A percentile compares a stretch with the other conserved stretches of the same genome.
Conservation (phyloP, 257 asterid genomes). For the Gentiana straminea region DNA sequence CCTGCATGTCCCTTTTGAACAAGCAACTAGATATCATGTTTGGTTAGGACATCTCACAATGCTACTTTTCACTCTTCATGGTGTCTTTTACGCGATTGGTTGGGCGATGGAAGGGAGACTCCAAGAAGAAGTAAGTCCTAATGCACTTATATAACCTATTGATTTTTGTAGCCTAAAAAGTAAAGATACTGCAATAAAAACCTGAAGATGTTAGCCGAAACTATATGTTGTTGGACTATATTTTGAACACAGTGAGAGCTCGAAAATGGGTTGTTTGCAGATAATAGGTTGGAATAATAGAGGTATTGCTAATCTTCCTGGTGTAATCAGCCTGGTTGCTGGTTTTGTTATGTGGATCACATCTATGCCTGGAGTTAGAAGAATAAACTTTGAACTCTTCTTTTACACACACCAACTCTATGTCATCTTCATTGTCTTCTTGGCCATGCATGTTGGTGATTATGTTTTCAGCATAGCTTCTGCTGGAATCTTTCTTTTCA, state of each 20-base stretch:
- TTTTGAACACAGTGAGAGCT: neutral
- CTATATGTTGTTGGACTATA: too few species aligned
- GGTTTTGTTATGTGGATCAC: slow-evolving; percentile 78
- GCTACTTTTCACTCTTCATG: slow-evolving; percentile 70
- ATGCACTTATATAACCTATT: neutral
- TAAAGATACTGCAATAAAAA: too few species aligned
- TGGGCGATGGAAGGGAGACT: slow-evolving; percentile 57
- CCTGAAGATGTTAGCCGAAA: too few species aligned
- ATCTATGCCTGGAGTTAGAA: slow-evolving; percentile 63
- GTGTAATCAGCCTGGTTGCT: slow-evolving; percentile 55
- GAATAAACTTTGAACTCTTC: slow-evolving; percentile 53
- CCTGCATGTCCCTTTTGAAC: slow-evolving; percentile 78
- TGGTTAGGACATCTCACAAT: slow-evolving; percentile 94
- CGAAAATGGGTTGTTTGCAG: slow-evolving; percentile 26
- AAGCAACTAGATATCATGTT: slow-evolving; percentile 78
- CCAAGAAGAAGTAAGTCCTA: slow-evolving; percentile 30
- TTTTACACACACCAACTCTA: slow-evolving; percentile 68
- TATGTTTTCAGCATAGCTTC: slow-evolving; percentile 49
- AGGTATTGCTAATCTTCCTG: slow-evolving; percentile 54
- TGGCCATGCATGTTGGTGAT: slow-evolving; percentile 67
- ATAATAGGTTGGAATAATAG: slow-evolving; percentile 31
- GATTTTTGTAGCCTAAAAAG: too few species aligned
- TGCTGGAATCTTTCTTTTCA: slow-evolving; percentile 57
- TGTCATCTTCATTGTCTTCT: slow-evolving; percentile 42
- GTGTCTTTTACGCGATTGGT: slow-evolving; percentile 39